Evolutionary conservation across 352 stramenopile genomes (phyloP).

Genomic region (Pythium apleroticum): DNA sequence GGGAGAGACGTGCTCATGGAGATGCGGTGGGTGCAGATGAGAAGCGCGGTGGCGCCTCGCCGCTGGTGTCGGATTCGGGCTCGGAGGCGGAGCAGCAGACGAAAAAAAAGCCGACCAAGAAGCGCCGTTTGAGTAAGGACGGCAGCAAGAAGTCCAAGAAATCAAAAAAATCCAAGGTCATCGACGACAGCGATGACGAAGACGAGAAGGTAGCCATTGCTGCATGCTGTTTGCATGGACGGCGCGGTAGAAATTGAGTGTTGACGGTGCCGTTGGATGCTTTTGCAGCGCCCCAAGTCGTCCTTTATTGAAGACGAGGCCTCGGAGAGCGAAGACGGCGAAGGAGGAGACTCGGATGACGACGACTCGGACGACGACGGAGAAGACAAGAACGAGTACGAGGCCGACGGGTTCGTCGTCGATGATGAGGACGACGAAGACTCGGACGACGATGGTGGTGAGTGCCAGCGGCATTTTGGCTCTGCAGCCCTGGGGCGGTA

Average conservation of each 20-base stretch:
- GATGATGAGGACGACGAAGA: slow-evolving; percentile 76
- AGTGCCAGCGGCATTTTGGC: slow-evolving; percentile 18
- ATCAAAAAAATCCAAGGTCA: slow-evolving; percentile 56
- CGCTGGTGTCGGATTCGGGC: slow-evolving; percentile 85
- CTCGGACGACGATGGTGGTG: slow-evolving; percentile 71
- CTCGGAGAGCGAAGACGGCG: slow-evolving; percentile 83
- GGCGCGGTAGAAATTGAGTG: slow-evolving; percentile 1
- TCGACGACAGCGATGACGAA: slow-evolving; percentile 60
- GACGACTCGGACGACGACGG: slow-evolving; percentile 83
- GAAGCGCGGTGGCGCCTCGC: slow-evolving; percentile 63
- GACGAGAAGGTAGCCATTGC: slow-evolving; percentile 49
- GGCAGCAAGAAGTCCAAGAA: slow-evolving; percentile 55
- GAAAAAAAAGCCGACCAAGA: slow-evolving; percentile 44
- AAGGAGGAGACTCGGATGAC: slow-evolving; percentile 54
- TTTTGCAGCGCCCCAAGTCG: slow-evolving; percentile 67
- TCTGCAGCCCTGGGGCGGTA: slow-evolving; percentile 1
- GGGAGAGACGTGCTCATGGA: not conserved
- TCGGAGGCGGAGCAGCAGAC: slow-evolving; percentile 54
- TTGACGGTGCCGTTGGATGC: not conserved
- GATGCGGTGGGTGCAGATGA: slow-evolving; percentile 45
- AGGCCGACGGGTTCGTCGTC: slow-evolving; percentile 88
- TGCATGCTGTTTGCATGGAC: not conserved
- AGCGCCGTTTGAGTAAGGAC: slow-evolving; percentile 69
- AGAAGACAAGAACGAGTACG: slow-evolving; percentile 88
- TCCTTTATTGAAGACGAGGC: slow-evolving; percentile 89